These are phyloP conservation scores for Cynanchum wilfordii DNA, from an alignment of 257 asterid genomes.

Conservation along the genomic window DNA sequence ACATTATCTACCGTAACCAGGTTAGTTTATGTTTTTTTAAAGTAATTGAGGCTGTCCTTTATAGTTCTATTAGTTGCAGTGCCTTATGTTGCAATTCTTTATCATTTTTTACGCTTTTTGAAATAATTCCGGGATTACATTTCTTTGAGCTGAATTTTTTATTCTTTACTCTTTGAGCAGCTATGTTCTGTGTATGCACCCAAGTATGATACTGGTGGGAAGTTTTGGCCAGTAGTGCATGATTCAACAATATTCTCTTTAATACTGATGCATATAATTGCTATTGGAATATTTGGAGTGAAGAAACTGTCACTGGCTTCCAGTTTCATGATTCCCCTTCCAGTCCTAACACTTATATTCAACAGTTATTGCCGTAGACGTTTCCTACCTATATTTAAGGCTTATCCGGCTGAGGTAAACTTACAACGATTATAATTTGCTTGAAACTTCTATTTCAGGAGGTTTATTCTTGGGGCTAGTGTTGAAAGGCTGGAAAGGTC, in stretches of 20 bases:
- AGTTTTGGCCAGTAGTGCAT: constrained; percentile 92
- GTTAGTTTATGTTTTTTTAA: constrained; percentile 32
- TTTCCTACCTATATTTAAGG: constrained; percentile 74
- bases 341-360: constrained; percentile 83
- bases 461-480: background rate
- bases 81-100: background rate
- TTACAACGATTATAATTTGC: constrained; percentile 1
- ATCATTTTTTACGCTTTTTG: background rate
- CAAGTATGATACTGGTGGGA: constrained; percentile 82
- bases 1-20: constrained; percentile 88
- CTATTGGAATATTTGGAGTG: constrained; percentile 88
- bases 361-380: constrained; percentile 78
- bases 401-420: constrained; percentile 81
- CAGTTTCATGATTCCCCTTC: constrained; percentile 77
- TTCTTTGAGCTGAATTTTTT: background rate
- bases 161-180: constrained; percentile 36
- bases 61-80: background rate
- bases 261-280: constrained; percentile 82
- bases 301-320: constrained; percentile 84
- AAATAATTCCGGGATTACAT: background rate
- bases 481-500: background rate
- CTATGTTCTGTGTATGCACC: constrained; percentile 68
- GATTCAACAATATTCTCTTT: constrained; percentile 77
- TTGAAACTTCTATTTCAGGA: background rate
- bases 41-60: background rate